Conservation (phyloP, 768 basidiomycete genomes). For the Kwoniella botswanensis region DNA sequence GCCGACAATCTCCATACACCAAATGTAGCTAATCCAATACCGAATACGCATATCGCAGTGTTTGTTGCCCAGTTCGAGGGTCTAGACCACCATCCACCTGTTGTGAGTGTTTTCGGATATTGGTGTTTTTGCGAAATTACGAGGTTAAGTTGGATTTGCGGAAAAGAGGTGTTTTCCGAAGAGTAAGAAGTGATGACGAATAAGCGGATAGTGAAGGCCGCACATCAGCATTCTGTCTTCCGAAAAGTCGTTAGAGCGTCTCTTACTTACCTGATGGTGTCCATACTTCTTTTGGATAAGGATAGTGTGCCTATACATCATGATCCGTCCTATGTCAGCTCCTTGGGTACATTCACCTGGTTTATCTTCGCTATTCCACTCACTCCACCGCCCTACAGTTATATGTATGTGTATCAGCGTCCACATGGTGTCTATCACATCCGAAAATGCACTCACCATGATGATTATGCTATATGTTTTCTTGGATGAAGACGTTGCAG, state of each 20-base stretch:
- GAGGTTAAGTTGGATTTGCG: neutral
- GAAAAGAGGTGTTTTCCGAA: neutral
- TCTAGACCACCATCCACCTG: slow-evolving; percentile 95
- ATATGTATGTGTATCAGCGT: neutral
- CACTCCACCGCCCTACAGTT: slow-evolving; percentile 35
- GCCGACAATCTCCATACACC: slow-evolving; percentile 75
- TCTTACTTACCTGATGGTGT: slow-evolving; percentile 76
- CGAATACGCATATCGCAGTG: slow-evolving; percentile 73
- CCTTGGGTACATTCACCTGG: neutral
- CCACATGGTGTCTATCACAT: neutral
- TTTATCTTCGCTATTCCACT: slow-evolving; percentile 1
- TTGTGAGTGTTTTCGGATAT: neutral
- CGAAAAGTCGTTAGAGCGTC: neutral
- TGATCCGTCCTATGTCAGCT: neutral
- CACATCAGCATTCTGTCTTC: neutral
- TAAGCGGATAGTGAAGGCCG: neutral
- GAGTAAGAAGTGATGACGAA: neutral
- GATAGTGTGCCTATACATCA: slow-evolving; percentile 67
- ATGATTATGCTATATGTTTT: slow-evolving; percentile 9
- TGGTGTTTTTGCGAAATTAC: neutral
- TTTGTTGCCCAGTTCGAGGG: slow-evolving; percentile 88
- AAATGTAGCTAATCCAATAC: slow-evolving; percentile 71
- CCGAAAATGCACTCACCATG: slow-evolving; percentile 13
- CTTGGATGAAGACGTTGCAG: neutral
- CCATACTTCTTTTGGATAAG: slow-evolving; percentile 94